Evolutionary conservation across 169 alveolate species (phyloP), one percentile per base, ranked within the genome.

Genomic region (Plasmodium coatneyi): DNA sequence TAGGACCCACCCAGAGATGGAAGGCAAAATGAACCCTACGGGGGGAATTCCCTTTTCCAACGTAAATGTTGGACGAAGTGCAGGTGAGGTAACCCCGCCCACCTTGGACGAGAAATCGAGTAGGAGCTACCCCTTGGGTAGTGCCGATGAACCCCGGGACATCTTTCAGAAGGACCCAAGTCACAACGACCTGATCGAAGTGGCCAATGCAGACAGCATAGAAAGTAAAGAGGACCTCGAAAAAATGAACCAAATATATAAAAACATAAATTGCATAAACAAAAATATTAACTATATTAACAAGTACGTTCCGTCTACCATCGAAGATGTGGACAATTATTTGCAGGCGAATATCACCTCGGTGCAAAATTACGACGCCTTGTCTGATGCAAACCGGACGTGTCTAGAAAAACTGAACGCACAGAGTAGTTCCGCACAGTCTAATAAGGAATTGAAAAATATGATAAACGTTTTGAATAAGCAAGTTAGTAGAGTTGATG

Each of bases 201-300:
- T 60, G 28, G 12, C 71, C 72, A 89, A 80, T 36, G 32, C 71
- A 56, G 78, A 89, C 5, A 22, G 81, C 25, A 79, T 54, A 28
- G 91, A 80, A 43, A 89, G 39, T 39, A 89, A 89, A 10, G 94
- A 79, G 49, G 82, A 80, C 5, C 46, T 89, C 34, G 94, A 89
- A 41, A 89, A 89, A 54, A 41, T 79, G 43, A 80, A 80, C 66
- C 80, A 89, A 60, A 80, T 89, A 56, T 89, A 89, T 72, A 89
- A 79, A 89, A 89, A 79, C 28, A 78, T 89, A 66, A 80, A 25
- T 79, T 89, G 90, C 52, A 78, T 89, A 12, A 80, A 89, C 71
- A 89, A 89, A 80, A 89, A 89, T 79, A 89, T 89, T 41, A 89
- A 43, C 49, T 89, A 79, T 54, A 80, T 89, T 70, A 80, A 80